These are phyloP conservation scores for Phycomyces blakesleeanus DNA, from an alignment of 192 early-diverging fungal species.

Conservation along the genomic window DNA sequence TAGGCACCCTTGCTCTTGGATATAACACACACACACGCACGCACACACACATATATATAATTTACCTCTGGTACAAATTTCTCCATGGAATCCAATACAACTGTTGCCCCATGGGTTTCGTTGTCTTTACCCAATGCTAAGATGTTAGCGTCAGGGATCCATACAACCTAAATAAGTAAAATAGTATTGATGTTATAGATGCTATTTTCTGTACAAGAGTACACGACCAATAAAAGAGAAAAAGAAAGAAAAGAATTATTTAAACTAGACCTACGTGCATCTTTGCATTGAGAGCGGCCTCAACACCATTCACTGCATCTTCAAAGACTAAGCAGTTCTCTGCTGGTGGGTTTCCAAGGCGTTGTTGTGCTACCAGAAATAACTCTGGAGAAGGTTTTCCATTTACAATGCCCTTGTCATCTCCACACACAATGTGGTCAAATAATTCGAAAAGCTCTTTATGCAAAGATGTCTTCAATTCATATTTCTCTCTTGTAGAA, in stretches of 20 bases:
- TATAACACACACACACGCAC: not conserved
- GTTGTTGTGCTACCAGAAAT: slow-evolving; percentile 70
- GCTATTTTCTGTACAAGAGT: too few relatives aligned
- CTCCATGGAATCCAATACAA: slow-evolving; percentile 57
- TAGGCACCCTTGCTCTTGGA: not conserved
- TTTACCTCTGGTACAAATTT: slow-evolving; percentile 57
- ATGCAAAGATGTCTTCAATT: slow-evolving; percentile 71
- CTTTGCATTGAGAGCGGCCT: slow-evolving; percentile 74
- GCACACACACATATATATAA: too few relatives aligned
- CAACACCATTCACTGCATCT: slow-evolving; percentile 78
- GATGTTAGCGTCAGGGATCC: slow-evolving; percentile 81
- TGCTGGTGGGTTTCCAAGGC: slow-evolving; percentile 45
- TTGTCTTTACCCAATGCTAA: slow-evolving; percentile 38
- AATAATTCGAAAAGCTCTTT: slow-evolving; percentile 74
- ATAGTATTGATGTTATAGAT: too few relatives aligned
- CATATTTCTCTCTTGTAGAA: slow-evolving; percentile 70
- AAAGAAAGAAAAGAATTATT: not conserved
- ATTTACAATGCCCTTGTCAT: slow-evolving; percentile 72
- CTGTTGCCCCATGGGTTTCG: slow-evolving; percentile 46
- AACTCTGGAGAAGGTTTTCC: slow-evolving; percentile 93
- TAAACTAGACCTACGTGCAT: slow-evolving; percentile 57
- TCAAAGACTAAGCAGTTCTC: slow-evolving; percentile 89
- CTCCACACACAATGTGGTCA: slow-evolving; percentile 80
- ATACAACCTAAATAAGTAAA: slow-evolving; percentile 52
- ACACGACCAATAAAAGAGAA: not conserved